Evolutionary conservation across 805 yeast species (phyloP), one percentile per base, ranked within the genome.

Genomic region (Ogataea paradorogensis): DNA sequence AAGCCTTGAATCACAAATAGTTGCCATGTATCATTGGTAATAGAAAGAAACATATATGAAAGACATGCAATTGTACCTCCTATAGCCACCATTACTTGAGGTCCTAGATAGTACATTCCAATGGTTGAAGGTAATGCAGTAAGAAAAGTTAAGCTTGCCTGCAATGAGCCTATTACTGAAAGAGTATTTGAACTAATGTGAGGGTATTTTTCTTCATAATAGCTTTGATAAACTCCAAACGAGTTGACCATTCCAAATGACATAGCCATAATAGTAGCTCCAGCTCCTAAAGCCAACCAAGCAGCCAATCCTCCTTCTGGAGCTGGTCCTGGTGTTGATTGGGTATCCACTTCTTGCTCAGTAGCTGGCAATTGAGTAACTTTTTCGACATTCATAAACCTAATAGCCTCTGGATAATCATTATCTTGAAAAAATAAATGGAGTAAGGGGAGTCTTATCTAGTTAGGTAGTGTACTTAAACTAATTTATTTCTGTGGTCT

Each of bases 1-100:
- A 82, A 58, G 8, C 91, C 90, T 58, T 83, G 90, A 8, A 86
- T 74, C 20, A 81, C 56, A 52, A 75, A 82, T 3, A 83, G 50
- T 52, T 84, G 82, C 87, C 88, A 82, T n/a, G 76, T 52, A 14
- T 67, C 58, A 7, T 67, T 73, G 1, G 82, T 61, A 43, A 71
- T 73, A 5, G 82, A 72, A 3, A 88, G 82, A 50, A 82, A 55
- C 51, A 84, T 56, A 38, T 71, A 70, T 1, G 76, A 72, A 6
- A 68, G 58, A 16, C 70, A 61, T 50, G 70, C 70, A 25, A 74
- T 47, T 1, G 63, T 28, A 9, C 73, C 65, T 1, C 84, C 84
- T 5, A 66, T 20, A 2, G 59, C 47, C 2, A 71, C 63, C 22
- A 51, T 40, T 30, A 53, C 51, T 25, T 69, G 62, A 0, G 82